Percentiles rank a stretch among this genome's conserved stretches.
Evolutionary conservation across 2,329 filamentous ascomycete genomes (phyloP).

Genomic region (Diaporthe citriasiana): DNA sequence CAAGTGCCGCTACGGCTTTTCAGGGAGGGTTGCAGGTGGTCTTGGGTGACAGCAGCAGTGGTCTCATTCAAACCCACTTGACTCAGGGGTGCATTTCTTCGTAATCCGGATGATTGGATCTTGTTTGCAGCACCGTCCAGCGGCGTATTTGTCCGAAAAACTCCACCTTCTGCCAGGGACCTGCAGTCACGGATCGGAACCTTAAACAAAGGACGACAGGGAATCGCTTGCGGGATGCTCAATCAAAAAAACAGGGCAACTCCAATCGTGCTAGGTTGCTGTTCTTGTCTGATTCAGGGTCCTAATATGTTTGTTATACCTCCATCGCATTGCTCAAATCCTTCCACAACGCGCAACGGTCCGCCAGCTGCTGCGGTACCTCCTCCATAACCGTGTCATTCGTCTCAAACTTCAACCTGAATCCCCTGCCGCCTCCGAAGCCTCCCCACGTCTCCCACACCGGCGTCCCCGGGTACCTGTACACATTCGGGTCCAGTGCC

Average conservation of each 20-base stretch:
- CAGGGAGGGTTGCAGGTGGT: not conserved
- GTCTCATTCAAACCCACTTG: slow-evolving; percentile 12
- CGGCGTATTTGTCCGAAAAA: slow-evolving; percentile 9
- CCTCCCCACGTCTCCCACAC: slow-evolving; percentile 58
- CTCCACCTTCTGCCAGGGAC: slow-evolving; percentile 14
- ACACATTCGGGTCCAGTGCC: slow-evolving; percentile 59
- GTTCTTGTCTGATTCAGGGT: slow-evolving; percentile 21
- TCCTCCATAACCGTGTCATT: slow-evolving; percentile 57
- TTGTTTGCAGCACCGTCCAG: slow-evolving; percentile 11
- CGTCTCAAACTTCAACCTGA: slow-evolving; percentile 57
- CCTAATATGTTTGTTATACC: slow-evolving; percentile 46
- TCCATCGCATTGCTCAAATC: slow-evolving; percentile 52
- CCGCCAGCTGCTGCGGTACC: slow-evolving; percentile 51
- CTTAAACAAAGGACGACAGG: slow-evolving; percentile 18
- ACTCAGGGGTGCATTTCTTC: slow-evolving; percentile 16
- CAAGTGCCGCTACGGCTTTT: slow-evolving; percentile 18
- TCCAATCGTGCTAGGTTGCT: not conserved
- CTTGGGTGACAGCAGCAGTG: not conserved
- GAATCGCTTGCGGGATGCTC: not conserved
- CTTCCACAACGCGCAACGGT: slow-evolving; percentile 59
- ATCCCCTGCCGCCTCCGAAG: slow-evolving; percentile 45
- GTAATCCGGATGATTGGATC: slow-evolving; percentile 6
- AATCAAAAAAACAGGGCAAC: not conserved
- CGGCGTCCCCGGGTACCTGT: slow-evolving; percentile 53
- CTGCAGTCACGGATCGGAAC: slow-evolving; percentile 22